These are phyloP conservation scores for Fusarium caatingaense DNA, from an alignment of 2,329 filamentous ascomycete genomes.

Conservation along the genomic window DNA sequence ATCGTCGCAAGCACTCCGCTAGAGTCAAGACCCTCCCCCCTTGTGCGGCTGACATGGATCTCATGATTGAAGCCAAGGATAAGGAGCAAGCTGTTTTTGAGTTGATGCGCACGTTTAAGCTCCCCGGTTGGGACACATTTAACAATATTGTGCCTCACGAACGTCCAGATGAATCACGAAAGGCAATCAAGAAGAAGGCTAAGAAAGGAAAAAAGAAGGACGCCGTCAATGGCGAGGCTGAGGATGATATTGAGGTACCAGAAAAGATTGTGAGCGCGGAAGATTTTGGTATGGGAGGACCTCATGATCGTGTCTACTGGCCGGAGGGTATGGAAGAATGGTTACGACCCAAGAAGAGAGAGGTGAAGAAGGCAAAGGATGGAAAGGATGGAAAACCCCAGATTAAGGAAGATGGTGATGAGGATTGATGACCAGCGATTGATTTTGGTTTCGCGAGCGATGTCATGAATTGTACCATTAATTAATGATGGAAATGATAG, in stretches of 20 bases:
- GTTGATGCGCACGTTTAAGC: slow-evolving; percentile 86
- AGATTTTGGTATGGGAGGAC: slow-evolving; percentile 88
- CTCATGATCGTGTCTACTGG: slow-evolving; percentile 87
- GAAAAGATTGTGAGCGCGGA: slow-evolving; percentile 67
- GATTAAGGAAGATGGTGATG: slow-evolving; percentile 37
- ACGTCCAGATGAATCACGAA: slow-evolving; percentile 76
- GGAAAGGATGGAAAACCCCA: slow-evolving; percentile 47
- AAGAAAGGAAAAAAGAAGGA: slow-evolving; percentile 55
- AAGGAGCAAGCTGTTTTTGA: slow-evolving; percentile 98
- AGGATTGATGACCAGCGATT: not conserved
- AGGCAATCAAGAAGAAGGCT: slow-evolving; percentile 55
- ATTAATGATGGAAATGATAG: not conserved
- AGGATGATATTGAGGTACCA: slow-evolving; percentile 53
- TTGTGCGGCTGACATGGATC: slow-evolving; percentile 83
- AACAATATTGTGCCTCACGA: slow-evolving; percentile 82
- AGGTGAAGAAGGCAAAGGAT: slow-evolving; percentile 60
- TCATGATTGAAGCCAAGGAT: slow-evolving; percentile 99
- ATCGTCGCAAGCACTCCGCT: slow-evolving; percentile 86
- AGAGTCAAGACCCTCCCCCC: slow-evolving; percentile 84
- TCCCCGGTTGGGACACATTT: slow-evolving; percentile 81
- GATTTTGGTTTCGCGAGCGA: not conserved
- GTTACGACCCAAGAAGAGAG: slow-evolving; percentile 82
- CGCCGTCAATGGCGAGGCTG: slow-evolving; percentile 49
- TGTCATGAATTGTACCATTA: not conserved
- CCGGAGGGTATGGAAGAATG: slow-evolving; percentile 90